Conservation (phyloP, 768 basidiomycete genomes). For the Lentinula detonsa region DNA sequence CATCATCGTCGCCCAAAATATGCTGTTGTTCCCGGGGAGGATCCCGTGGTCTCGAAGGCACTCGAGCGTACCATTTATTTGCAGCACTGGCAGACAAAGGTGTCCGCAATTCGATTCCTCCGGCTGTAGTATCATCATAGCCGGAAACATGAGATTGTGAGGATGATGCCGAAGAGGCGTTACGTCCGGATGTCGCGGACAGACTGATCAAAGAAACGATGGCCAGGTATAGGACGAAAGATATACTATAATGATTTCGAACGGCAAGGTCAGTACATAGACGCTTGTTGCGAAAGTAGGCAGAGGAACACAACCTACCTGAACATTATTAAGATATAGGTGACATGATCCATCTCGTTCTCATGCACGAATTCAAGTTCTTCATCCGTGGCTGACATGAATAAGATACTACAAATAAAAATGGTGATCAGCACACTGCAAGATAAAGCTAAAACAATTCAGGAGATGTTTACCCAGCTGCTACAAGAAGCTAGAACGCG, state of each 20-base stretch:
- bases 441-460: not conserved
- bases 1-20: not conserved
- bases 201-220: constrained; percentile 66
- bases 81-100: constrained; percentile 19
- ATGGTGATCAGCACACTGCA: not conserved
- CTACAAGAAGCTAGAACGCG: constrained; percentile 51
- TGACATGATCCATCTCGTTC: constrained; percentile 84
- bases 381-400: constrained; percentile 94
- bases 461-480: constrained; percentile 49
- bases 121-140: constrained; percentile 14
- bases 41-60: constrained; percentile 28
- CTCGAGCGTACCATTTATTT: constrained; percentile 62
- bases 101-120: constrained; percentile 35
- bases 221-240: constrained; percentile 75
- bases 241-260: constrained; percentile 35
- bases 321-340: constrained; percentile 81
- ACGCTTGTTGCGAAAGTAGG: not conserved
- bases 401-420: constrained; percentile 49
- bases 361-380: constrained; percentile 68
- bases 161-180: constrained; percentile 26
- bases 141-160: not conserved
- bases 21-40: not conserved
- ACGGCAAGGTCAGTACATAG: not conserved
- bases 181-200: constrained; percentile 57
- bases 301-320: constrained; percentile 38